These are phyloP conservation scores for Dalbergia cultrata DNA, from an alignment of 306 rosid species.

Conservation along the genomic window DNA sequence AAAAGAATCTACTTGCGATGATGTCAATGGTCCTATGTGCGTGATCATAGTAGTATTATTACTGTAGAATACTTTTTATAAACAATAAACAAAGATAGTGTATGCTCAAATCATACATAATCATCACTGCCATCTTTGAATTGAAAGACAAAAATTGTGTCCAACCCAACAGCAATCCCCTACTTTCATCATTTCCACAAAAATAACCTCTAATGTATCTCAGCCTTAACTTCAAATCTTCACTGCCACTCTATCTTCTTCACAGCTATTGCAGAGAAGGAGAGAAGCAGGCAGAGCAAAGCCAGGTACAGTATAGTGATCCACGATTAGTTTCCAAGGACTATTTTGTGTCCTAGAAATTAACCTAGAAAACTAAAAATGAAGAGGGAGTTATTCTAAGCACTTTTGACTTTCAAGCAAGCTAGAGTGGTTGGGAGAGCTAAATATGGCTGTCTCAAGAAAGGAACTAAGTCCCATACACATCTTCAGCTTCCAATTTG, in stretches of 20 bases:
- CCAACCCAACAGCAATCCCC: slow-evolving; percentile 50
- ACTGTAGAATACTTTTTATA: slow-evolving; percentile 17
- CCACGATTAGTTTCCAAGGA: slow-evolving; percentile 38
- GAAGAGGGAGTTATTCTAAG: slow-evolving; percentile 38
- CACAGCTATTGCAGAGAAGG: slow-evolving; percentile 38
- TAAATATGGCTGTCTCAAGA: slow-evolving; percentile 3
- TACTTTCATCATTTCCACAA: slow-evolving; percentile 53
- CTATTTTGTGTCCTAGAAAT: slow-evolving; percentile 37
- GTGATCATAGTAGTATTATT: slow-evolving; percentile 44
- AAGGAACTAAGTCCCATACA: slow-evolving; percentile 37
- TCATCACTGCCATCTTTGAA: slow-evolving; percentile 41
- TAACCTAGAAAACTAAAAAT: slow-evolving; percentile 24
- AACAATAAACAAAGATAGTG: slow-evolving; percentile 37
- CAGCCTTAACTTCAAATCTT: slow-evolving; percentile 24
- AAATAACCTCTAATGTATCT: slow-evolving; percentile 52
- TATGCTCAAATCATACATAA: slow-evolving; percentile 43
- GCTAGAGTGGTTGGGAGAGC: neutral
- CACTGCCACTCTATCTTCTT: slow-evolving; percentile 36
- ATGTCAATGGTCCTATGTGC: slow-evolving; percentile 46
- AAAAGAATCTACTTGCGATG: slow-evolving; percentile 52
- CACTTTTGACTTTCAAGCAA: slow-evolving; percentile 17
- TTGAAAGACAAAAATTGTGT: slow-evolving; percentile 50
- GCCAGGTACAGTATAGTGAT: slow-evolving; percentile 25
- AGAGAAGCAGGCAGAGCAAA: slow-evolving; percentile 16
- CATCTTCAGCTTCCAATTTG: slow-evolving; percentile 48